Conservation (phyloP, 768 basidiomycete genomes). For the Collybia nuda region DNA sequence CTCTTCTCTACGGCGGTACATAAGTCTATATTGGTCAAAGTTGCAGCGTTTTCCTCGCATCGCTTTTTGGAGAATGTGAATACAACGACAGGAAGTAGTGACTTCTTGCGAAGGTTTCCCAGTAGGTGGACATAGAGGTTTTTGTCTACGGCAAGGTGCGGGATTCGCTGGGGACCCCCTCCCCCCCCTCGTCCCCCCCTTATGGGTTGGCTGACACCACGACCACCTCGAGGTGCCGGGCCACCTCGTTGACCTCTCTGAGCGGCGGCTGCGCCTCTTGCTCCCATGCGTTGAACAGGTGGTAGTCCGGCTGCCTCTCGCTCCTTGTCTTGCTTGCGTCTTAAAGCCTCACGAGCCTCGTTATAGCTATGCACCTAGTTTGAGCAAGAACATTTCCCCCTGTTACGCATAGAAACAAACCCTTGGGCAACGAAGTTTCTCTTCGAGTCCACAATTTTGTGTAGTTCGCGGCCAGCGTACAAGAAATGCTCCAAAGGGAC, state of each 20-base stretch:
- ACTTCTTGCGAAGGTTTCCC: constrained; percentile 80
- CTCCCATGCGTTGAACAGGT: constrained; percentile 82
- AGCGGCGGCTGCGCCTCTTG: constrained; percentile 61
- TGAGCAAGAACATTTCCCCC: neutral
- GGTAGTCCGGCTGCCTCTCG: constrained; percentile 91
- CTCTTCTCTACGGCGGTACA: constrained; percentile 92
- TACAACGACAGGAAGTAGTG: constrained; percentile 89
- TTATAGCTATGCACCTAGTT: constrained; percentile 62
- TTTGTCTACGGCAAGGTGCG: constrained; percentile 76
- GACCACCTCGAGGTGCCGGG: constrained; percentile 38
- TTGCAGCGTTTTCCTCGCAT: constrained; percentile 95
- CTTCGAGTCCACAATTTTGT: constrained; percentile 88
- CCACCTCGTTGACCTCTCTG: constrained; percentile 58
- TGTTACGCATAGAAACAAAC: constrained; percentile 33
- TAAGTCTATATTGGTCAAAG: constrained; percentile 84
- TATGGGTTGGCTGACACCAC: constrained; percentile 29
- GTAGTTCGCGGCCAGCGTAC: constrained; percentile 89
- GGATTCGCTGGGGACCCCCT: constrained; percentile 44
- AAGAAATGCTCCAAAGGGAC: constrained; percentile 97
- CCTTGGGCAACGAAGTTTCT: constrained; percentile 74
- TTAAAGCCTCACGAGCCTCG: constrained; percentile 83
- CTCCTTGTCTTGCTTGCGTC: constrained; percentile 97
- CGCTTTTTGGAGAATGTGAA: constrained; percentile 97
- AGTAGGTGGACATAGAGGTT: constrained; percentile 94
- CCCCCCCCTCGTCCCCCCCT: constrained; percentile 44